These are phyloP conservation scores for Penicillium salamii DNA, from an alignment of 495 filamentous ascomycete species.

Conservation along the genomic window DNA sequence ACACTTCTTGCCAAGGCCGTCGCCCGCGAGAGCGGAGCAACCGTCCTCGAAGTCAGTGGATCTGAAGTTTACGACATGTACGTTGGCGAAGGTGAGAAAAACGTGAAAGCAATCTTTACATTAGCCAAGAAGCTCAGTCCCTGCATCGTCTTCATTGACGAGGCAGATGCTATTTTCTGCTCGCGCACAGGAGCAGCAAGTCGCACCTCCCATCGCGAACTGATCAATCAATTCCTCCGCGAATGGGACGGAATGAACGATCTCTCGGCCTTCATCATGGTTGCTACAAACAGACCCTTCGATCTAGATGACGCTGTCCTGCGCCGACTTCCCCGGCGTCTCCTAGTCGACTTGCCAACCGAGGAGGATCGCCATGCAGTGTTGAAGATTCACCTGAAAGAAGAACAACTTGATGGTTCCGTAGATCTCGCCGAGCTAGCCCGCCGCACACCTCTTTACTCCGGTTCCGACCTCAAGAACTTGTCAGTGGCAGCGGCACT, in stretches of 20 bases:
- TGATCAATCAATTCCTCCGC: conserved; percentile 96
- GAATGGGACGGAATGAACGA: conserved; percentile 96
- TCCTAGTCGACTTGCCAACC: conserved; percentile 85
- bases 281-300: conserved; percentile 94
- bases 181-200: conserved; percentile 58
- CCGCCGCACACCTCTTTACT: conserved; percentile 82
- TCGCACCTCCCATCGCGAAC: conserved; percentile 73
- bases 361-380: conserved; percentile 76
- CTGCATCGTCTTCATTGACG: conserved; percentile 94
- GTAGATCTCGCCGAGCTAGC: conserved; percentile 73
- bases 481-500: conserved; percentile 86
- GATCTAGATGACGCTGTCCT: conserved; percentile 95
- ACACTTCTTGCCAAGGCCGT: conserved; percentile 94
- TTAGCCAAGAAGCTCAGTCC: conserved; percentile 91
- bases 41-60: conserved; percentile 70
- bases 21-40: conserved; percentile 89
- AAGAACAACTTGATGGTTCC: conserved; percentile 64
- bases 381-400: conserved; percentile 77
- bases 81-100: conserved; percentile 95
- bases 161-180: conserved; percentile 89
- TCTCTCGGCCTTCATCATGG: conserved; percentile 92
- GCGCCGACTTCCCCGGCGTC: conserved; percentile 71
- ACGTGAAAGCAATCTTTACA: conserved; percentile 87
- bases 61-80: conserved; percentile 92
- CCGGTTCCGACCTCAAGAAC: conserved; percentile 95